A percentile compares a stretch with the other conserved stretches of the same genome.
Evolutionary conservation across 371 early-diverging fungal species (phyloP).

Genomic region (Mortierella sp.): DNA sequence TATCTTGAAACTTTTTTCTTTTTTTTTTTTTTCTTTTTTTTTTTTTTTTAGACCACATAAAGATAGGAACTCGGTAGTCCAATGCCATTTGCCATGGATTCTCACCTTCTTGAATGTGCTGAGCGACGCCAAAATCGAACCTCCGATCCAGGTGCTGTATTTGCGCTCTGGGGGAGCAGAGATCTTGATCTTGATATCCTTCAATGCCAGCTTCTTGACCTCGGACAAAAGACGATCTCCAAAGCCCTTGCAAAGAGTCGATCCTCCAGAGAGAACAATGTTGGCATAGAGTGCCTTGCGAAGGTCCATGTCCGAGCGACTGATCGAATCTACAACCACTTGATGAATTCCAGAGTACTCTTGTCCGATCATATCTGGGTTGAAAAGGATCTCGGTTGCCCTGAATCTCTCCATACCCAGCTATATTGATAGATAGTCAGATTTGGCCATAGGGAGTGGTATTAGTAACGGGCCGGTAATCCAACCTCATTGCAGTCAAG

Average conservation of each 20-base stretch:
- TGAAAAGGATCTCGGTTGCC: slow-evolving; percentile 99
- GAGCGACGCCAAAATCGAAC: slow-evolving; percentile 98
- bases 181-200: slow-evolving; percentile 99
- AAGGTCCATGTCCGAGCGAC: slow-evolving; percentile 98
- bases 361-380: slow-evolving; percentile 93
- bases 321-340: slow-evolving; percentile 95
- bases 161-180: slow-evolving; percentile 99
- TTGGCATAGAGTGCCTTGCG: slow-evolving; percentile 97
- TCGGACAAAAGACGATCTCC: slow-evolving; percentile 99
- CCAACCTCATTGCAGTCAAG: too few species aligned
- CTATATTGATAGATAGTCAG: slow-evolving; percentile 8
- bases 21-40: too few species aligned
- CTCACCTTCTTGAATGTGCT: slow-evolving; percentile 63
- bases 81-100: neutral
- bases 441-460: too few species aligned
- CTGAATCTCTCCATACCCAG: slow-evolving; percentile 79
- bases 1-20: slow-evolving; percentile 3
- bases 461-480: too few species aligned
- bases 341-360: slow-evolving; percentile 96
- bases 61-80: too few species aligned
- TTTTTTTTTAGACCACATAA: too few species aligned
- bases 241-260: slow-evolving; percentile 97
- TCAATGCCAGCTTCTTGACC: slow-evolving; percentile 97
- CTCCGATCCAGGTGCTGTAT: slow-evolving; percentile 99
- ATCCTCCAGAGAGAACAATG: slow-evolving; percentile 96